Base-by-base conservation (phyloP, 257 asterid genomes). In the Solanum chiquidenum region DNA sequence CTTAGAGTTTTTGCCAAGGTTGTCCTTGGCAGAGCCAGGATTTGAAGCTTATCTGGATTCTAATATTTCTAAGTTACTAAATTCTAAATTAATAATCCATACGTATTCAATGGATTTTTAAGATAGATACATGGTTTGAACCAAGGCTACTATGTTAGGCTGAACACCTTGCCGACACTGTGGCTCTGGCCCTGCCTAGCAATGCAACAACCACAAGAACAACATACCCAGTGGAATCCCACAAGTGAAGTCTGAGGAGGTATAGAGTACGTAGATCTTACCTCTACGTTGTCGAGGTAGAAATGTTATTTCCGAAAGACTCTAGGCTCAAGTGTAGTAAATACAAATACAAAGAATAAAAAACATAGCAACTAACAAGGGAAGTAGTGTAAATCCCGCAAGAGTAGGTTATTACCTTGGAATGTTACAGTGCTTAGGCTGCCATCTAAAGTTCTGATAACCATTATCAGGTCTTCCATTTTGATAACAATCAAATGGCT, bases 371-470 rank as follows among this genome's bases (percentile, higher is more conserved):
- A 42, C 49, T 42, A 40, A 42, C 13, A 12, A 42, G 49, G 49
- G 5, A 42, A 42, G 49, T 1, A 10, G 13, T 10, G 49, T 42
- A 42, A 42, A 10, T 3, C 13, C 49, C 49, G 1, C 21, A n/a
- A 4, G 23, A n/a, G 84, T 38, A 38, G 76, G 86, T 66, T 44
- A 86, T 46, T 87, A 95, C 98, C 95, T 94, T 8, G 98, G 99
- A 49, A 95, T 94, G 31, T 94, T 94, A 88, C 99, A 95, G 55
- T 89, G 93, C 90, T 91, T 83, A 0, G 99, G 96, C 91, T 93
- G 96, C 99, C 99, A 96, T 92, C 91, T 95, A 98, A 98, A 96
- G 71, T 91, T 94, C 88, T 92, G 89, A 85, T 86, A 96, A 89
- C 92, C 92, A 29, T 72, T 88, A 88, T 96, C 99, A 9, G 94